A percentile compares a stretch with the other conserved stretches of the same genome.
Evolutionary conservation across 495 filamentous ascomycete genomes (phyloP).

Genomic region (Tuber brumale): DNA sequence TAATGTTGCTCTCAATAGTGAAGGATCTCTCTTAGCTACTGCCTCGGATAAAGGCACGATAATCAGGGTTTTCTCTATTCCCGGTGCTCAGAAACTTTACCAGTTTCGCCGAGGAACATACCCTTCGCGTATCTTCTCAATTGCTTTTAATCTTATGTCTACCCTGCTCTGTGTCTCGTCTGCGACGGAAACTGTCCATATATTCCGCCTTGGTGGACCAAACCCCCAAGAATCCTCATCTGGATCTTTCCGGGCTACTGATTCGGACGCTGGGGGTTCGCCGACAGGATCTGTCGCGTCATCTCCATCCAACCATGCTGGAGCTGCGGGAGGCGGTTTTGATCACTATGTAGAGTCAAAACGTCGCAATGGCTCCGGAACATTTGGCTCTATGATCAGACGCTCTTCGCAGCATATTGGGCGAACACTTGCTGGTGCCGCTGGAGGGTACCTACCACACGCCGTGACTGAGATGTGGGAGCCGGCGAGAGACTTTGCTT

Average conservation of each 20-base stretch:
- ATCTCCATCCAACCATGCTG: constrained; percentile 40
- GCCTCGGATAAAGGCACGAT: constrained; percentile 97
- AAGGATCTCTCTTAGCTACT: constrained; percentile 88
- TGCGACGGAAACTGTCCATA: constrained; percentile 92
- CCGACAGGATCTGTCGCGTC: constrained; percentile 37
- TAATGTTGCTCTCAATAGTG: constrained; percentile 79
- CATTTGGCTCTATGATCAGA: constrained; percentile 82
- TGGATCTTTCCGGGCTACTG: constrained; percentile 29
- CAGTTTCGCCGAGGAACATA: constrained; percentile 94
- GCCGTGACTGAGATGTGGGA: constrained; percentile 98
- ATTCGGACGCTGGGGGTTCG: constrained; percentile 30
- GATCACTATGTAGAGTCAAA: constrained; percentile 41
- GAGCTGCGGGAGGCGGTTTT: constrained; percentile 39
- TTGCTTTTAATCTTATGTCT: constrained; percentile 96
- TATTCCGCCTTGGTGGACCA: constrained; percentile 66
- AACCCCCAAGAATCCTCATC: constrained; percentile 19
- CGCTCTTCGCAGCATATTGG: constrained; percentile 93
- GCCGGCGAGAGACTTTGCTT: constrained; percentile 88
- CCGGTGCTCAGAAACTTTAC: constrained; percentile 80
- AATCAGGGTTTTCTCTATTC: constrained; percentile 87
- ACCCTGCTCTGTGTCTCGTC: constrained; percentile 93
- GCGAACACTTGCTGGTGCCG: constrained; percentile 77
- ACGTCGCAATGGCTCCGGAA: constrained; percentile 44
- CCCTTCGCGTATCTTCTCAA: constrained; percentile 89
- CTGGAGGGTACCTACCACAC: constrained; percentile 83